Base-by-base conservation (phyloP, 805 yeast genomes). In the Ogataea methanolica region DNA sequence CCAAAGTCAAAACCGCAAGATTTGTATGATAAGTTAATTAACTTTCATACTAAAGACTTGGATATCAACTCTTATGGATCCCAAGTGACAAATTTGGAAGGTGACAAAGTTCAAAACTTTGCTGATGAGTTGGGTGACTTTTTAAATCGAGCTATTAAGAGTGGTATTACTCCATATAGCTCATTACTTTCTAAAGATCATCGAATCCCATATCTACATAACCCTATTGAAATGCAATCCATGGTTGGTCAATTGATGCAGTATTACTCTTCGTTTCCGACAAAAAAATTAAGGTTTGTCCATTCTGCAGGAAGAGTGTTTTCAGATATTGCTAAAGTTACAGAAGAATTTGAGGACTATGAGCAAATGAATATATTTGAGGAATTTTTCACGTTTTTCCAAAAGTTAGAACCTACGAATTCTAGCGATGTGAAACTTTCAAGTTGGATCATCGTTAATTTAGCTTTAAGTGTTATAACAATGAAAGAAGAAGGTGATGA, bases 211-310 rank as follows among this genome's bases (percentile, higher is more conserved):
- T 38, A 33, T 15, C 40, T 65, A 3, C 36, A 44, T 4, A 62
- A 63, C 26, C 41, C 62, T 8, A 49, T 44, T 1, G 73, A 69
- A 44, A 45, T 69, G 22, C 70, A 68, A 43, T 57, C 62, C 15
- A 68, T 70, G 73, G 34, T 70, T 21, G 51, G 52, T 12, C 73
- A 69, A 44, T 44, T 67, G 39, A 54, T 54, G 17, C 42, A 43
- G n/a, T 60, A 59, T 41, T 66, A 57, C 45, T 39, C 50, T 31
- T 9, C 35, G 2, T 37, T 44, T 5, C 43, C 44, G 4, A 26
- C 12, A 9, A 49, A 55, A 19, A 59, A 55, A 1, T 42, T 59
- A 21, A 29, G 45, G 4, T 57, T 61, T 26, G 14, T 33, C 7
- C 45, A 43, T 16, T 41, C 49, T 12, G 48, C 52, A 14, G 36